Evolutionary conservation across 2,329 filamentous ascomycete genomes (phyloP).

Genomic region (Cladosporium sp.): DNA sequence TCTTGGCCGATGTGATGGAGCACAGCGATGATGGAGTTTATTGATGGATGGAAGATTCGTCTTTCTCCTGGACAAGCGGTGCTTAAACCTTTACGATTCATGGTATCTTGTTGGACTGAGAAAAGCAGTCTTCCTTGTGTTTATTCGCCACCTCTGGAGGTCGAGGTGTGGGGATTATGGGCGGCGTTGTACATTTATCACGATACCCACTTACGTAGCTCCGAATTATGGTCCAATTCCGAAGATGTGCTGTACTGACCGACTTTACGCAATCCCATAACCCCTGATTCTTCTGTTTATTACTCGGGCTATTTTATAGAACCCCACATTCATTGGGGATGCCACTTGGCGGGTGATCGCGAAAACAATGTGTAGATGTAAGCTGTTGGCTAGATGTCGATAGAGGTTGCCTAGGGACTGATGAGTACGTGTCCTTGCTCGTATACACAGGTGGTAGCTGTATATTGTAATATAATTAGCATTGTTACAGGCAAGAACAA

Average conservation of each 20-base stretch:
- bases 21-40: slow-evolving; percentile 7
- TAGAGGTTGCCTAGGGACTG: background rate
- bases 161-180: background rate
- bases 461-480: background rate
- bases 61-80: background rate
- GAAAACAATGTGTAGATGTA: slow-evolving; percentile 1
- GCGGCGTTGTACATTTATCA: slow-evolving; percentile 12
- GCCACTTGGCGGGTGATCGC: slow-evolving; percentile 3
- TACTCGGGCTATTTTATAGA: background rate
- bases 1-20: slow-evolving; percentile 40
- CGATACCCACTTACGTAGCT: slow-evolving; percentile 18
- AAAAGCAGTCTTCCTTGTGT: background rate
- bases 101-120: background rate
- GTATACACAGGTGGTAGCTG: background rate
- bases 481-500: background rate
- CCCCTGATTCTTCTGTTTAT: slow-evolving; percentile 14
- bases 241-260: background rate
- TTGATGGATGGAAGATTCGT: background rate
- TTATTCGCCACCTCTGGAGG: background rate
- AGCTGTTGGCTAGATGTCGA: background rate
- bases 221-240: background rate
- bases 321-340: slow-evolving; percentile 5
- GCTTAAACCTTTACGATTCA: background rate
- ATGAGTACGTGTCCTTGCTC: background rate
- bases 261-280: background rate